Evolutionary conservation across 129 eudicot genomes (phyloP).

Genomic region (Cynara cardunculus): DNA sequence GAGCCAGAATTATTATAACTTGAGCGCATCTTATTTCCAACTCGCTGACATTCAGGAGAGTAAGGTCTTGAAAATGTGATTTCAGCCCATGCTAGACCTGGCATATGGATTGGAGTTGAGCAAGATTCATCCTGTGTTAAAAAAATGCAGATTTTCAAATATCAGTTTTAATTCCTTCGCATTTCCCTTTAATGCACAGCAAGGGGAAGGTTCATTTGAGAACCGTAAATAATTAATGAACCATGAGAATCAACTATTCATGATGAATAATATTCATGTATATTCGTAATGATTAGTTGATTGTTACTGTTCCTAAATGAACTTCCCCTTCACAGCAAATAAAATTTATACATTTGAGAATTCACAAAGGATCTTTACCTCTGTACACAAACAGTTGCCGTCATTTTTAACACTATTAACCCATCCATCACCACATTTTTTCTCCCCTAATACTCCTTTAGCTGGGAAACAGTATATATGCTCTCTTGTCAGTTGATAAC

Average conservation of each 20-base stretch:
- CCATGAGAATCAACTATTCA: neutral
- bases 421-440: constrained; percentile 61
- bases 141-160: neutral
- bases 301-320: neutral
- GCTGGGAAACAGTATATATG: constrained; percentile 51
- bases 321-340: neutral
- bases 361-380: constrained; percentile 34
- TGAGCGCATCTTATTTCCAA: constrained; percentile 17
- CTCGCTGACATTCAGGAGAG: constrained; percentile 32
- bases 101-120: constrained; percentile 50
- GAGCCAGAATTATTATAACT: constrained; percentile 20
- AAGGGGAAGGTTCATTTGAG: too few relatives aligned
- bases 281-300: neutral
- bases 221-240: neutral
- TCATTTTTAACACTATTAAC: constrained; percentile 23
- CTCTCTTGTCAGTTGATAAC: constrained; percentile 29
- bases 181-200: too few relatives aligned
- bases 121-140: constrained; percentile 53
- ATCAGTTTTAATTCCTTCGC: too few relatives aligned
- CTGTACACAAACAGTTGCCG: constrained; percentile 56
- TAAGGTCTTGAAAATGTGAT: constrained; percentile 53
- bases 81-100: constrained; percentile 77
- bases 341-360: neutral
- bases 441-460: constrained; percentile 59
- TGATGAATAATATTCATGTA: neutral